phyloP scores from a whole-genome alignment of 306 rosid species.

The Mimosa pudica region DNA sequence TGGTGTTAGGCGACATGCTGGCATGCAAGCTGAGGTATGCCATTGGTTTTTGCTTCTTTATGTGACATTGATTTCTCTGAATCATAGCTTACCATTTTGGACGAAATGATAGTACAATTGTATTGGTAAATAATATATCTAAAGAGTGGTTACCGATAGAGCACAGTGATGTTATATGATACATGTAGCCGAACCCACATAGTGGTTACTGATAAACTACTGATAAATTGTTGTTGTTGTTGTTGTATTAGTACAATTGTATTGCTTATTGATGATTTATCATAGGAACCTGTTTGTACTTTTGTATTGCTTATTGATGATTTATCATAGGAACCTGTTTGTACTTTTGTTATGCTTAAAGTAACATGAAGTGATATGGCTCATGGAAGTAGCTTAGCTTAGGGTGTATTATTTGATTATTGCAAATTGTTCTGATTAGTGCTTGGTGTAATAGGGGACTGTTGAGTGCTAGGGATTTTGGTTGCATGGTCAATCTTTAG shows the following conservation, averaged over 20 bases:
- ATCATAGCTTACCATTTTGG: background rate
- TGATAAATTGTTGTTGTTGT: too few species aligned
- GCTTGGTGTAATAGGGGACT: background rate
- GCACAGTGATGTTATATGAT: too few species aligned
- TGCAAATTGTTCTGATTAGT: background rate
- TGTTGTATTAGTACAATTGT: background rate
- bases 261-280: background rate
- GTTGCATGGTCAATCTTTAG: background rate
- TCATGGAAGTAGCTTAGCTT: background rate
- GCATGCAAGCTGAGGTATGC: slow-evolving; percentile 71
- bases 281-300: background rate
- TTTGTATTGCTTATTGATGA: background rate
- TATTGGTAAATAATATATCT: too few species aligned
- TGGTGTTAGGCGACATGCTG: slow-evolving; percentile 74
- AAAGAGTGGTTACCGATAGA: too few species aligned
- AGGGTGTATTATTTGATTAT: background rate
- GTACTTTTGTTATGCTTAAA: background rate
- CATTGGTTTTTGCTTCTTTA: background rate
- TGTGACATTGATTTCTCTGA: background rate
- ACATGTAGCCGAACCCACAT: too few species aligned
- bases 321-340: background rate
- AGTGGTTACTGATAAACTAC: too few species aligned
- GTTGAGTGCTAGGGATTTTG: background rate
- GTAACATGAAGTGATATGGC: slow-evolving; percentile 1
- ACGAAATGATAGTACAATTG: background rate